Evolutionary conservation across 2,329 filamentous ascomycete genomes (phyloP), one percentile per base, ranked within the genome.

Genomic region (Dactylellina parvicollis): DNA sequence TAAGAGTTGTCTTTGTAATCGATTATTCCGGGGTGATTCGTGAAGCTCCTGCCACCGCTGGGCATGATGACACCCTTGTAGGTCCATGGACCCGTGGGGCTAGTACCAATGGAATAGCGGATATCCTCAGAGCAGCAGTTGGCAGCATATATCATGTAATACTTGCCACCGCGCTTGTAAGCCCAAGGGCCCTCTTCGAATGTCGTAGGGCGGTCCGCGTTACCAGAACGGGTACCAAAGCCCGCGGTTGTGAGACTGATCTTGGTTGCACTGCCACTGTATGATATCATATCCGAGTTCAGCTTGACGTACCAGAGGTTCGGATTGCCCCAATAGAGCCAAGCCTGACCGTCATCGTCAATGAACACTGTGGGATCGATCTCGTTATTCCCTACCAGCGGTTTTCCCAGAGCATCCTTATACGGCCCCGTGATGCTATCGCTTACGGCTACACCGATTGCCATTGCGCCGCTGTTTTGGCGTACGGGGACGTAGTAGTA

Each of bases 331-430:
- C 81, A 82, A 77, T 82, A 82, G 64, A 83, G 75, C 77, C 82
- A 83, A 0, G 81, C 81, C 75, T 82, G 81, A 47, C 81, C 82
- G 50, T 82, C 80, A 54, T 82, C 81, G 67, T 83, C 81, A 66
- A 82, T 79, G 72, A 81, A 81, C 54, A 82, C 81, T 12, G 79
- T 80, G 26, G 81, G 81, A 71, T 82, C 81, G 28, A 82, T 82
- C 36, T 78, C 76, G 22, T 75, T 76, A 57, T 80, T 80, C 14
- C 78, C 75, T 10, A 82, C 78, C n/a, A 82, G 77, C 4, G 80
- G 80, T 32, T 65, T 74, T 2, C 80, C 80, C 4, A 81, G 49
- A 0, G 80, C 78, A 56, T 82, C 81, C 14, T 49, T 71, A 75
- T 80, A 82, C 7, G 81, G 81, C 0, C 81, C 81, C n/a, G 79